Conservation (phyloP, 257 asterid genomes). For the Capsicum baccatum region DNA sequence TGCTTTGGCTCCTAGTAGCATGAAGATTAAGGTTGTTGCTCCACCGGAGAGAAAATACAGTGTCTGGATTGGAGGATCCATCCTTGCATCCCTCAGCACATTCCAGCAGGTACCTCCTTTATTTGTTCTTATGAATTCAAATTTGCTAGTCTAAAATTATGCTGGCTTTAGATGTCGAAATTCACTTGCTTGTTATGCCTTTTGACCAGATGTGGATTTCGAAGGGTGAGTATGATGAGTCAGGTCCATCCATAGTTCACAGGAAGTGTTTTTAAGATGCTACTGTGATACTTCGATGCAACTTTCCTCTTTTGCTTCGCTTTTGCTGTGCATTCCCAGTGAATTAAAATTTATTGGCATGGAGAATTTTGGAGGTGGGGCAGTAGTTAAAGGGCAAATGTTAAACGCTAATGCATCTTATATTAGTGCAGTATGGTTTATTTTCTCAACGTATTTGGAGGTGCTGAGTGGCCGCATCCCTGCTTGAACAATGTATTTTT, state of each 20-base stretch:
- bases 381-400: background rate
- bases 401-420: background rate
- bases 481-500: background rate
- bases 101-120: too few species aligned
- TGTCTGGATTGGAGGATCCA: too few species aligned
- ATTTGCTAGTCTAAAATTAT: background rate
- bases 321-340: background rate
- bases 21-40: too few species aligned
- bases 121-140: background rate
- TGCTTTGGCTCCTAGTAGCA: too few species aligned
- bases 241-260: background rate
- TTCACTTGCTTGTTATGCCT: background rate
- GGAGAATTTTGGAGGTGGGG: background rate
- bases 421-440: background rate
- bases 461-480: background rate
- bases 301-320: too few species aligned
- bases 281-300: background rate
- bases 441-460: background rate
- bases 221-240: background rate
- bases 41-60: too few species aligned
- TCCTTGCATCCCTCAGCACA: too few species aligned
- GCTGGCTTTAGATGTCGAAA: background rate
- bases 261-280: background rate
- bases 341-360: background rate
- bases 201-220: constrained; percentile 11